A percentile compares a stretch with the other conserved stretches of the same genome.
These are phyloP conservation scores for Talaromyces islandicus DNA, from an alignment of 2,329 filamentous ascomycete genomes.

Conservation along the genomic window DNA sequence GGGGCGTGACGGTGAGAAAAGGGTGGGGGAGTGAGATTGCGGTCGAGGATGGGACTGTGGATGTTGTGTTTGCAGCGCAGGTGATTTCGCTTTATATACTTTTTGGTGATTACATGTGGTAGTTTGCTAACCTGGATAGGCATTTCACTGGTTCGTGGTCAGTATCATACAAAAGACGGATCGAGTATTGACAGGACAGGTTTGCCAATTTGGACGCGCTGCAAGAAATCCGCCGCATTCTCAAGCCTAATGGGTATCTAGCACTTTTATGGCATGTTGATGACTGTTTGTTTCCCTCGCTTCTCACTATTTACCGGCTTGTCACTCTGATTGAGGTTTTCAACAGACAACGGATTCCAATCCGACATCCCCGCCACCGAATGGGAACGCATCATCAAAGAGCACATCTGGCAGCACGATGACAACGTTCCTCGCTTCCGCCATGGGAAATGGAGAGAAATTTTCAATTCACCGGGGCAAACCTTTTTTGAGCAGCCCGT, in stretches of 20 bases:
- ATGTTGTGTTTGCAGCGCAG: constrained; percentile 63
- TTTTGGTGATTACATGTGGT: background rate
- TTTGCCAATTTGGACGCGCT: constrained; percentile 61
- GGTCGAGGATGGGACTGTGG: constrained; percentile 53
- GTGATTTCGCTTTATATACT: constrained; percentile 32
- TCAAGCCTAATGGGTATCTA: constrained; percentile 55
- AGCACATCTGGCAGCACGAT: constrained; percentile 50
- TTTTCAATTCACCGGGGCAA: constrained; percentile 57
- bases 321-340: too few relatives aligned
- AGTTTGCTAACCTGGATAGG: constrained; percentile 16
- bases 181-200: constrained; percentile 36
- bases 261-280: constrained; percentile 71
- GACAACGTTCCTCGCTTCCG: constrained; percentile 62
- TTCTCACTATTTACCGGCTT: background rate
- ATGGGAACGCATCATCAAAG: constrained; percentile 60
- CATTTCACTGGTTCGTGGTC: constrained; percentile 48
- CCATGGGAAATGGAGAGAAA: constrained; percentile 56
- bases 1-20: constrained; percentile 48
- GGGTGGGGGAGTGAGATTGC: constrained; percentile 56
- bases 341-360: constrained; percentile 57
- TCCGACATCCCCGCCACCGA: constrained; percentile 49
- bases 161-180: background rate
- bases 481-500: constrained; percentile 58
- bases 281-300: constrained; percentile 49
- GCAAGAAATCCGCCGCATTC: constrained; percentile 59